These are phyloP conservation scores for Massariosphaeria phaeospora DNA, from an alignment of 495 filamentous ascomycete genomes.

Conservation along the genomic window DNA sequence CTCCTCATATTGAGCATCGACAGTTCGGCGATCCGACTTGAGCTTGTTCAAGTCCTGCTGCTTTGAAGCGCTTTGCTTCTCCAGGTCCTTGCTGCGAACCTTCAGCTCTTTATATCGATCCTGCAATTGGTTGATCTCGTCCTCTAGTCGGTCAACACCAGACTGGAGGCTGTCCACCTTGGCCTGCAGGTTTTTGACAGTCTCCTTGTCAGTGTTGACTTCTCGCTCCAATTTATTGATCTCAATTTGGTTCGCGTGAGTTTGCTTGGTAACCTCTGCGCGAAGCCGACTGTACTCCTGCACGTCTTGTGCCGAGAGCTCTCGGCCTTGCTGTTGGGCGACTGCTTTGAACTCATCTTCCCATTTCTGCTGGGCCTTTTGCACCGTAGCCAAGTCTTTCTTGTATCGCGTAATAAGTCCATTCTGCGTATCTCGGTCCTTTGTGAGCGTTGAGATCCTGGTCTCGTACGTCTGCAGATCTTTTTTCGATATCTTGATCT, in stretches of 20 bases:
- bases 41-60: constrained; percentile 84
- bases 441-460: constrained; percentile 63
- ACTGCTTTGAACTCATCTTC: constrained; percentile 79
- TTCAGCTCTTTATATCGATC: constrained; percentile 60
- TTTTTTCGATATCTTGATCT: constrained; percentile 72
- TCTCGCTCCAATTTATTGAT: constrained; percentile 80
- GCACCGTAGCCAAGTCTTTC: constrained; percentile 74
- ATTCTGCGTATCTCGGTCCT: constrained; percentile 68
- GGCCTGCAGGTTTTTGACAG: constrained; percentile 74
- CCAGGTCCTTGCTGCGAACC: constrained; percentile 57
- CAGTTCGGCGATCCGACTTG: constrained; percentile 72
- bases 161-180: constrained; percentile 76
- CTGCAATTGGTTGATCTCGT: constrained; percentile 63
- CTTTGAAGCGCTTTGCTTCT: constrained; percentile 76
- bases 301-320: constrained; percentile 77
- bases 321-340: constrained; percentile 77
- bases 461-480: constrained; percentile 62
- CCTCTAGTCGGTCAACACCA: constrained; percentile 65
- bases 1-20: constrained; percentile 74
- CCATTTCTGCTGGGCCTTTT: constrained; percentile 87
- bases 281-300: constrained; percentile 85
- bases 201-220: constrained; percentile 82
- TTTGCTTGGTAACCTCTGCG: constrained; percentile 79
- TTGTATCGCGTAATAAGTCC: constrained; percentile 62
- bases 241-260: constrained; percentile 74